Evolutionary conservation across 495 filamentous ascomycete genomes (phyloP), one percentile per base, ranked within the genome.

Genomic region (Trichoderma orchidacearum): DNA sequence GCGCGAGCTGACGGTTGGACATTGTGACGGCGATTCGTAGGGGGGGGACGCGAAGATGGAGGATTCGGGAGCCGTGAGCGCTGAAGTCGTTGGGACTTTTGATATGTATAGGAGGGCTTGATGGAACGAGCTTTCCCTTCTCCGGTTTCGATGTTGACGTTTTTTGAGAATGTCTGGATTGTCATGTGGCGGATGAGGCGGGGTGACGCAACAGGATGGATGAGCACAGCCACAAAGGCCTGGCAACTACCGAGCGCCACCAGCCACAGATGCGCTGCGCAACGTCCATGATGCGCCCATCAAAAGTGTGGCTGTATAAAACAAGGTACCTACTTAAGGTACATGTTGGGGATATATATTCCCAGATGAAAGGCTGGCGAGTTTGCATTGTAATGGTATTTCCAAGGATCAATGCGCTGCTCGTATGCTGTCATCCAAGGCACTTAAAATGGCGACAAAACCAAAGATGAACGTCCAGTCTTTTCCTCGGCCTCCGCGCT

Each of bases 401-500:
- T 23, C 7, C 36, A 23, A 6, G 1, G 36, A 45, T 5, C 3
- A 45, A 6, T 6, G 1, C 17, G 15, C n/a, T 29, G 23, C n/a
- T 29, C 9, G 18, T 3, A 53, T 53, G 15, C 17, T 31, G 5
- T 18, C 15, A 1, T 18, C 11, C 27, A 18, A 17, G n/a, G 27
- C 51, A 7, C 1, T 18, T 6, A 68, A 54, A 63, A 72, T 75
- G 70, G 67, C 70, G 17, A 64, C 67, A 17, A 74, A 73, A 61
- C 66, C 73, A 30, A 76, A 75, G 62, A 68, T 78, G 35, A 80
- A 80, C 60, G 76, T 78, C 53, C 74, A 78, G 52, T 67, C 61
- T 56, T 83, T 81, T 62, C 79, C 80, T n/a, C 75, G 79, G n/a
- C 79, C 78, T 3, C 79, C 79, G 0, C 61, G 76, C 28, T 70